Base-by-base conservation (phyloP, 2,329 filamentous ascomycete genomes). In the Colletotrichum acutatum region DNA sequence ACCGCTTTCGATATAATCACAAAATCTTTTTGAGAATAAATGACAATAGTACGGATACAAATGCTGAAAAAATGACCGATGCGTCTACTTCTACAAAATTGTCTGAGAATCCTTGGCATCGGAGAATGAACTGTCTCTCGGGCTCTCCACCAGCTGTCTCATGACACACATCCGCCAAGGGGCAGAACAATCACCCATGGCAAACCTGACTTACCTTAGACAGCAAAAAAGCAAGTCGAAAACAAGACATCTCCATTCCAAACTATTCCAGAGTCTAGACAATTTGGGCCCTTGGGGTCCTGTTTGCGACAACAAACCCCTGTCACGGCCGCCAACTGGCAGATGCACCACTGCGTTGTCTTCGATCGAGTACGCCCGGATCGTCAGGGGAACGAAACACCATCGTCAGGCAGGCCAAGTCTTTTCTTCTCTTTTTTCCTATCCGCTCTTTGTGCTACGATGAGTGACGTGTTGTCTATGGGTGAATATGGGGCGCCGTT, bases 301-400 rank as follows among this genome's bases (percentile, higher is more conserved):
- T 57, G 49, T 16, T 56, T 72, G 70, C 56, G 60, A 72, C 53
- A 65, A 22, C 0, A 7, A 46, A 19, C 42, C 66, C 66, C 59
- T 46, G 70, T 72, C 70, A 67, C 60, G 37, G 70, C 56, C 32
- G 26, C 56, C 54, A 61, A 37, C 22, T 70, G 66, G 54, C 56
- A 57, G 60, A 54, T 30, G 66, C 70, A 72, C 66, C 70, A 67
- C 32, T 37, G 22, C 30, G 14, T n/a, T 69, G 59, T 64, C 66
- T 72, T 60, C 60, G 53, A 49, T 42, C 32, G 46, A 34, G 42
- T 11, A 46, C 56, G 65, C 60, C 60, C 70, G 28, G 70, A 70
- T 72, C 70, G 66, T 61, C 70, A 70, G 70, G 66, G 70, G 60
- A 28, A 56, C 7, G 46, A 28, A 26, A 24, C 26, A 24, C 28